These are phyloP conservation scores for Pleurotus platypus DNA, from an alignment of 768 basidiomycete species.

Conservation along the genomic window DNA sequence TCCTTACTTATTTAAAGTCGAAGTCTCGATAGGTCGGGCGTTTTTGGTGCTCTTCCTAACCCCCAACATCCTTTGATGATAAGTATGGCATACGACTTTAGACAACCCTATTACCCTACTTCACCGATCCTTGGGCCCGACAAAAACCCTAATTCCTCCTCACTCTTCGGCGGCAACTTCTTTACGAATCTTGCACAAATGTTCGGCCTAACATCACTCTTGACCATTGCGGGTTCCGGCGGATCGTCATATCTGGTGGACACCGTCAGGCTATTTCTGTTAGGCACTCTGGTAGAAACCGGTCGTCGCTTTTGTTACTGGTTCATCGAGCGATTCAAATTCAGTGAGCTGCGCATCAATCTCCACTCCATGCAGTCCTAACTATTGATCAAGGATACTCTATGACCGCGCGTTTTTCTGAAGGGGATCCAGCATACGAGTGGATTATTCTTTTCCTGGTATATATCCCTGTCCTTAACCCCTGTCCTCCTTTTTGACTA, in stretches of 20 bases:
- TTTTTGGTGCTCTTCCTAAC: too few relatives aligned
- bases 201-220: slow-evolving; percentile 6
- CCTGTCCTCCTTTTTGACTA: background rate
- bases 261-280: slow-evolving; percentile 2
- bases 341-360: slow-evolving; percentile 23
- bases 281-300: slow-evolving; percentile 10
- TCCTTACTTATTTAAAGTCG: too few relatives aligned
- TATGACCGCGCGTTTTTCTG: slow-evolving; percentile 41
- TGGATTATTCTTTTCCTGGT: slow-evolving; percentile 46
- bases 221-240: background rate
- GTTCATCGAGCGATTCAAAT: slow-evolving; percentile 29
- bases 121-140: too few relatives aligned
- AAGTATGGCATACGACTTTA: too few relatives aligned
- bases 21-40: too few relatives aligned
- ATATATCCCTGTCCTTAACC: slow-evolving; percentile 1
- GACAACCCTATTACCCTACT: too few relatives aligned
- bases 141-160: too few relatives aligned
- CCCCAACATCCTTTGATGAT: too few relatives aligned
- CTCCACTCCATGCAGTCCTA: background rate
- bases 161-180: too few relatives aligned
- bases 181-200: background rate
- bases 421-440: slow-evolving; percentile 46
- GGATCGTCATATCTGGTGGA: slow-evolving; percentile 7
- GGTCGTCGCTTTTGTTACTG: slow-evolving; percentile 16
- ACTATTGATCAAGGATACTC: slow-evolving; percentile 30